Conservation (phyloP, 805 yeast species). For the Babjeviella inositovora region DNA sequence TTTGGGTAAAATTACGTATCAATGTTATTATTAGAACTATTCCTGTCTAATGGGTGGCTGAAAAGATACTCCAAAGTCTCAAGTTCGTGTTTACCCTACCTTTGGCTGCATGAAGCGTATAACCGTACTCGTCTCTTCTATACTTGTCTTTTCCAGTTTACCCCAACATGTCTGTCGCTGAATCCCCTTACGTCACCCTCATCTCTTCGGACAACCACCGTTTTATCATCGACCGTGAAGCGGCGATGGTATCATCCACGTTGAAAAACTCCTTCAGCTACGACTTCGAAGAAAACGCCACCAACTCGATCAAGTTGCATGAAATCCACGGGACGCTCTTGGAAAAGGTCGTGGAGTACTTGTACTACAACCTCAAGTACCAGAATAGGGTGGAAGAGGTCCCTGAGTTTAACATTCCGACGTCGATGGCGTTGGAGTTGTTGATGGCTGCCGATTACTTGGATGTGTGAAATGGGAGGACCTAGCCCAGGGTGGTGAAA, state of each 20-base stretch:
- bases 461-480: slow-evolving; percentile 44
- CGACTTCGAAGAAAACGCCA: slow-evolving; percentile 43
- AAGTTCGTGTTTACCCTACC: too few species aligned
- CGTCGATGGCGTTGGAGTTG: slow-evolving; percentile 84
- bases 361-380: slow-evolving; percentile 61
- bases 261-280: slow-evolving; percentile 28
- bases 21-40: too few species aligned
- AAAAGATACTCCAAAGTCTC: too few species aligned
- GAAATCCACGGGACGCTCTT: slow-evolving; percentile 61
- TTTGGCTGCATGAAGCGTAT: too few species aligned
- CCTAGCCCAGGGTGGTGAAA: too few species aligned
- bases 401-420: slow-evolving; percentile 84
- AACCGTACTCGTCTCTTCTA: too few species aligned
- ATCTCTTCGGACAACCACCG: slow-evolving; percentile 60
- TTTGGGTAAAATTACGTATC: too few species aligned
- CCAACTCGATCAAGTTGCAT: slow-evolving; percentile 32
- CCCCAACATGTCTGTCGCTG: too few species aligned
- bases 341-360: slow-evolving; percentile 71
- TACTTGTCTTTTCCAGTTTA: too few species aligned
- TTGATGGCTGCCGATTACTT: slow-evolving; percentile 86
- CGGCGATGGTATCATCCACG: slow-evolving; percentile 52
- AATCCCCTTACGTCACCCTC: slow-evolving; percentile 33
- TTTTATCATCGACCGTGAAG: slow-evolving; percentile 49
- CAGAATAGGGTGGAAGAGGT: slow-evolving; percentile 36
- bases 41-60: too few species aligned